Evolutionary conservation across 2,329 filamentous ascomycete genomes (phyloP).

Genomic region (Gyromitra esculenta): DNA sequence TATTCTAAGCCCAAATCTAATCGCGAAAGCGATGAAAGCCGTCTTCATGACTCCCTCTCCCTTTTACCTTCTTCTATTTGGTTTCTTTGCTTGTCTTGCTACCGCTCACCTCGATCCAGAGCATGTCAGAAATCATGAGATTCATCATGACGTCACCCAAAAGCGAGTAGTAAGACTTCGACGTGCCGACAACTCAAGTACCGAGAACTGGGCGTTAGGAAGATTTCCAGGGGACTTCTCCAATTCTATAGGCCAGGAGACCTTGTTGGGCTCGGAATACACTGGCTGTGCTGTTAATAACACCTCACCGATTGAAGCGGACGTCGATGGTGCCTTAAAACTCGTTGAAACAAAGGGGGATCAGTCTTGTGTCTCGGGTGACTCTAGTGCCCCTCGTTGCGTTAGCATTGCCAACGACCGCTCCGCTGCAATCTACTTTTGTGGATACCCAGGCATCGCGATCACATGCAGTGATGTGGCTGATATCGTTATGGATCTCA

Average conservation of each 20-base stretch:
- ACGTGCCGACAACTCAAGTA: neutral
- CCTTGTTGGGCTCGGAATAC: constrained; percentile 4
- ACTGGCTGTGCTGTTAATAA: constrained; percentile 13
- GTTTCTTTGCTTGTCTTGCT: neutral
- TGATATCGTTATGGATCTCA: neutral
- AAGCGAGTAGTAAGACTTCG: neutral
- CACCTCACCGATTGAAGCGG: constrained; percentile 22
- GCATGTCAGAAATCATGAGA: neutral
- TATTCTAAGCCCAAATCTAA: neutral
- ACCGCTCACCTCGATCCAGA: neutral
- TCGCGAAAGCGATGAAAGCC: neutral
- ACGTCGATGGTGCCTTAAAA: neutral
- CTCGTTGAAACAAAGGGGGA: neutral
- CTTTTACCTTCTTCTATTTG: neutral
- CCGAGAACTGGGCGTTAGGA: constrained; percentile 24
- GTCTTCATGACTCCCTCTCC: neutral
- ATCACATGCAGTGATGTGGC: constrained; percentile 13
- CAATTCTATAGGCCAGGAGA: constrained; percentile 12
- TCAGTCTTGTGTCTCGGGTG: neutral
- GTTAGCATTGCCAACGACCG: neutral
- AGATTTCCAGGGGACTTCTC: constrained; percentile 30
- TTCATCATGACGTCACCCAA: neutral
- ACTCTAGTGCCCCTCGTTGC: neutral
- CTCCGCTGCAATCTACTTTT: constrained; percentile 23
- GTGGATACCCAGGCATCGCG: constrained; percentile 18